These are phyloP conservation scores for Heterobasidion annosum DNA, from an alignment of 1,284 basidiomycete genomes.

Conservation along the genomic window DNA sequence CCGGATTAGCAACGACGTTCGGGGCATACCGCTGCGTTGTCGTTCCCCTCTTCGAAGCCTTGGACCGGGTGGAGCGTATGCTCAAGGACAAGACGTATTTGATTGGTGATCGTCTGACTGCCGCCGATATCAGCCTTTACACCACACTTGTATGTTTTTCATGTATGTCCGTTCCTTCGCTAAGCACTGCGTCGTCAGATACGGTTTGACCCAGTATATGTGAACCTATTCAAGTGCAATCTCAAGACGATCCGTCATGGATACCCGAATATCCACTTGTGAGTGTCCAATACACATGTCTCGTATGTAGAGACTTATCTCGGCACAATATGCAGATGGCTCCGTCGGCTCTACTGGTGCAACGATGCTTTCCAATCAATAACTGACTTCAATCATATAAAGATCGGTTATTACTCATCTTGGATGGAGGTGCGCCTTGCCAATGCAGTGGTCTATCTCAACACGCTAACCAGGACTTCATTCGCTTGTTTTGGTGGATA, in stretches of 20 bases:
- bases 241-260: slow-evolving; percentile 68
- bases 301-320: not conserved
- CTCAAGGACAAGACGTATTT: slow-evolving; percentile 77
- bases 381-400: slow-evolving; percentile 86
- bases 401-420: slow-evolving; percentile 80
- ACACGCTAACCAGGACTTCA: slow-evolving; percentile 18
- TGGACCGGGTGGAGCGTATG: slow-evolving; percentile 78
- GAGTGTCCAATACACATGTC: slow-evolving; percentile 13
- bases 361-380: slow-evolving; percentile 81
- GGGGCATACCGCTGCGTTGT: slow-evolving; percentile 80
- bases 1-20: slow-evolving; percentile 83
- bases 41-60: slow-evolving; percentile 58
- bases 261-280: slow-evolving; percentile 76
- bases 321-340: slow-evolving; percentile 44
- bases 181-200: slow-evolving; percentile 21
- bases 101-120: slow-evolving; percentile 76
- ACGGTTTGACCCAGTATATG: slow-evolving; percentile 80
- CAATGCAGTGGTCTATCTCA: slow-evolving; percentile 9
- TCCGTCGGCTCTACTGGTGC: slow-evolving; percentile 90
- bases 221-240: slow-evolving; percentile 94
- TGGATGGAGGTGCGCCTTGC: slow-evolving; percentile 36
- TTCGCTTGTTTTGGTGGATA: slow-evolving; percentile 14
- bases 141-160: slow-evolving; percentile 73
- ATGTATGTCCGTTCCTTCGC: not conserved
- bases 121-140: slow-evolving; percentile 87